These are phyloP conservation scores for Fusarium napiforme DNA, from an alignment of 2,329 filamentous ascomycete species.

Conservation along the genomic window DNA sequence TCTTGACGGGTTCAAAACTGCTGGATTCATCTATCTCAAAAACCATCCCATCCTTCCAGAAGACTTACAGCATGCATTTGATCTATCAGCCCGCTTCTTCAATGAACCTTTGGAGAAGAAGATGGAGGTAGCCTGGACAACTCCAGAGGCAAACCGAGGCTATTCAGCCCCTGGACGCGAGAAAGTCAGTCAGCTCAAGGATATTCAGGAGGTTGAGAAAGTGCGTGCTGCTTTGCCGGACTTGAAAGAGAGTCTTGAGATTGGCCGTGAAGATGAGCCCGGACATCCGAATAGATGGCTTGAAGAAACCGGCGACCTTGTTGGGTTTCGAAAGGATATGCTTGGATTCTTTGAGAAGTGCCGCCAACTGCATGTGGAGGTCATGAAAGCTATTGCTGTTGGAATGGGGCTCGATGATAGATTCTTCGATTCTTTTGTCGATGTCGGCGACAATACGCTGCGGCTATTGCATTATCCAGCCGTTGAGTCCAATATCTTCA, in stretches of 20 bases:
- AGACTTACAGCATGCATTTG: slow-evolving; percentile 71
- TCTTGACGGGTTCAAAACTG: slow-evolving; percentile 82
- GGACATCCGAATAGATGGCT: slow-evolving; percentile 84
- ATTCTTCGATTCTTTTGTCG: slow-evolving; percentile 82
- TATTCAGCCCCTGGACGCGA: slow-evolving; percentile 77
- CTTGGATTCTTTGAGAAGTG: slow-evolving; percentile 78
- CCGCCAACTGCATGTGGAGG: slow-evolving; percentile 76
- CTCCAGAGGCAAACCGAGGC: slow-evolving; percentile 77
- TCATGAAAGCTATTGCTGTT: slow-evolving; percentile 88
- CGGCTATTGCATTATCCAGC: slow-evolving; percentile 81
- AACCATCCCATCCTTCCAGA: slow-evolving; percentile 77
- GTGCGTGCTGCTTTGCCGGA: slow-evolving; percentile 69
- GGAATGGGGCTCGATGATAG: slow-evolving; percentile 76
- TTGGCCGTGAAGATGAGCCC: slow-evolving; percentile 68
- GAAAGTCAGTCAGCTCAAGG: slow-evolving; percentile 71
- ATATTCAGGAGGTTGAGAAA: slow-evolving; percentile 66
- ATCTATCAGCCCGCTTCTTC: slow-evolving; percentile 78
- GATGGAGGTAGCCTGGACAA: slow-evolving; percentile 75
- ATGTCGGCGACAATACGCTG: slow-evolving; percentile 76
- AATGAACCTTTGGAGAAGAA: slow-evolving; percentile 70
- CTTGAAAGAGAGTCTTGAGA: slow-evolving; percentile 74
- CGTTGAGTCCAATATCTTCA: slow-evolving; percentile 73
- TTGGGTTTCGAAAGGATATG: slow-evolving; percentile 78
- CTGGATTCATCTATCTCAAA: slow-evolving; percentile 89
- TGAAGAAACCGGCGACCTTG: slow-evolving; percentile 48